Base-by-base conservation (phyloP, 2,329 filamentous ascomycete species). In the Pestalotiopsis sp. region DNA sequence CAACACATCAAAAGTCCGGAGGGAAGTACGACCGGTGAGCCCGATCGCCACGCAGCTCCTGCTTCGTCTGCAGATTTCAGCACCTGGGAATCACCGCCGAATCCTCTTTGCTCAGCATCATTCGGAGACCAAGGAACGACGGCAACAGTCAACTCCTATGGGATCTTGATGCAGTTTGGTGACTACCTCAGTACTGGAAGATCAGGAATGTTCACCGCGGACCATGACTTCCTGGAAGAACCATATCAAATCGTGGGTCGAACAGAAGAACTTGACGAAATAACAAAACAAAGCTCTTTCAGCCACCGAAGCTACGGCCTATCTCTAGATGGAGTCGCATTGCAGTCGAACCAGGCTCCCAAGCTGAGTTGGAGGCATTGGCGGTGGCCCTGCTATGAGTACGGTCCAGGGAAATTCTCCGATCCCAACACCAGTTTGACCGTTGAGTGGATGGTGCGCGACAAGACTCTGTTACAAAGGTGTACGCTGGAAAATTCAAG, bases 111-210 rank as follows among this genome's bases (percentile, higher is more conserved):
- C 57, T 27, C 12, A 3, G 3, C 60, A 3, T 66, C 68, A 2
- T 68, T 70, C 14, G 68, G 70, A 0, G 68, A 71, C 20, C 23
- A 59, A 4, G 70, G 70, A 6, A 71, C 66, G 3, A 71, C 66
- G 17, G 70, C 68, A 14, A 62, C 45, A 14, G 70, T 71, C 20
- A 69, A 67, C 13, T 59, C 58, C 4, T 67, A 67, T 31, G 70
- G 70, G 3, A 39, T 68, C 1, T 14, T 68, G 3, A 68, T 71
- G 63, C 70, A 71, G 20, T 71, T 71, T 36, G 64, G 66, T 14
- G 59, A 27, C 39, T 68, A 67, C 5, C 13, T 66, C 4, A 68
- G 58, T 6, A 27, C 20, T 1, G 68, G 68, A 7, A 17, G 63
- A 0, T 70, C 64, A 6, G 68, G 68, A 4, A 27, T 69, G 12